Evolutionary conservation across 805 yeast genomes (phyloP).

Genomic region (Wickerhamomyces pijperi): DNA sequence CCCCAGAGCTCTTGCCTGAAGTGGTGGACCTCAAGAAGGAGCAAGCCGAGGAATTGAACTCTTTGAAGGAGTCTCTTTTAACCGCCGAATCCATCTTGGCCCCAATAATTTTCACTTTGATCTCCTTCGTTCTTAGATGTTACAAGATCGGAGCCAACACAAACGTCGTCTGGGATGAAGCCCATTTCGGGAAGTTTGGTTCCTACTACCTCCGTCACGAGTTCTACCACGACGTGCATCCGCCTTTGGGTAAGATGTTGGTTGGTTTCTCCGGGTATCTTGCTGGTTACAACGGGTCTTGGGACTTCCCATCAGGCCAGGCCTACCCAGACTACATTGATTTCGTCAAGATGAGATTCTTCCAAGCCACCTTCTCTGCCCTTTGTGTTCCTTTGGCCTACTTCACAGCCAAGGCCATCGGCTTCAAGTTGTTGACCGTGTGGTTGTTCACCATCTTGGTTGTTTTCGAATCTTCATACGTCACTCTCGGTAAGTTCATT

Average conservation of each 20-base stretch:
- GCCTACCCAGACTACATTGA: slow-evolving; percentile 68
- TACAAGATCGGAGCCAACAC: slow-evolving; percentile 62
- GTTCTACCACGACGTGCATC: slow-evolving; percentile 94
- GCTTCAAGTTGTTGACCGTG: slow-evolving; percentile 57
- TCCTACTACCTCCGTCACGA: slow-evolving; percentile 81
- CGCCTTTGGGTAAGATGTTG: slow-evolving; percentile 91
- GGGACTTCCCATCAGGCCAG: slow-evolving; percentile 79
- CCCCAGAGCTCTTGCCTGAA: slow-evolving; percentile 1
- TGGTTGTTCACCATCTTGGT: slow-evolving; percentile 80
- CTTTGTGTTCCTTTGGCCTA: slow-evolving; percentile 82
- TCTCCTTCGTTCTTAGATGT: slow-evolving; percentile 67
- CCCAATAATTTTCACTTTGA: slow-evolving; percentile 54
- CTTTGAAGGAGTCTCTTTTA: slow-evolving; percentile 11
- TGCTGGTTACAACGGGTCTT: slow-evolving; percentile 81
- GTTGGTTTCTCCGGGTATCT: slow-evolving; percentile 80
- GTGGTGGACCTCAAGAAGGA: slow-evolving; percentile 12
- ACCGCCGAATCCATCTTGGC: slow-evolving; percentile 27
- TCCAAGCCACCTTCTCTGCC: slow-evolving; percentile 78
- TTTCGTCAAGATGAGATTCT: slow-evolving; percentile 76
- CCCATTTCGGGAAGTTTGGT: slow-evolving; percentile 95
- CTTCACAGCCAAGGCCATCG: slow-evolving; percentile 66
- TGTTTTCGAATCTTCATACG: slow-evolving; percentile 69
- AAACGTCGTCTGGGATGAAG: slow-evolving; percentile 93
- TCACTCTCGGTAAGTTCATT: slow-evolving; percentile 81
- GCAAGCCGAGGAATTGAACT: slow-evolving; percentile 9